Evolutionary conservation across 345 rosid genomes (phyloP).

Genomic region (Chamaenerion angustifolium): DNA sequence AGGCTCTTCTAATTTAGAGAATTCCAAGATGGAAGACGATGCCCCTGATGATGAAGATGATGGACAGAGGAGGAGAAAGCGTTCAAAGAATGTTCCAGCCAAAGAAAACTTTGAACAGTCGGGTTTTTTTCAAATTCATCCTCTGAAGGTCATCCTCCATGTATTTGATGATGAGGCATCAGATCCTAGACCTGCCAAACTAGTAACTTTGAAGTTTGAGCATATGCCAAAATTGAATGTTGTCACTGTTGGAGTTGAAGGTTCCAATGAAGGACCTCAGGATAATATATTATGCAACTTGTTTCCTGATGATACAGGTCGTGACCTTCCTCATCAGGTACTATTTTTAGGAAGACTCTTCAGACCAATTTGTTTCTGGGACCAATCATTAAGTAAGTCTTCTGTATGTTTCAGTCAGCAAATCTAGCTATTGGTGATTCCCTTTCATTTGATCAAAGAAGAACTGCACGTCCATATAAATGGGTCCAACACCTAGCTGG

Average conservation of each 20-base stretch:
- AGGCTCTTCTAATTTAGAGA: conserved; percentile 52
- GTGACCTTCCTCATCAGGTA: conserved; percentile 91
- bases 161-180: conserved; percentile 45
- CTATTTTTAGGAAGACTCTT: no score
- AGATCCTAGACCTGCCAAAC: conserved; percentile 45
- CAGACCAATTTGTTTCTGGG: no score
- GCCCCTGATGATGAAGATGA: conserved; percentile 72
- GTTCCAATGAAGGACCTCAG: conserved; percentile 39
- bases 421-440: conserved; percentile 52
- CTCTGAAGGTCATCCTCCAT: conserved; percentile 55
- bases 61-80: conserved; percentile 62
- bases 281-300: conserved; percentile 50
- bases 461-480: conserved; percentile 68
- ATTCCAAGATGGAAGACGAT: conserved; percentile 57
- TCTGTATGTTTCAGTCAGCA: conserved; percentile 56
- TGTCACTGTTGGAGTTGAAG: conserved; percentile 61
- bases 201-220: conserved; percentile 52
- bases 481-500: conserved; percentile 96
- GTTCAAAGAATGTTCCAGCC: conserved; percentile 49
- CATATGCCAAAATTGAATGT: conserved; percentile 69
- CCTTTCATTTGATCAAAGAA: conserved; percentile 41
- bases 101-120: conserved; percentile 46
- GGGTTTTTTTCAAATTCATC: conserved; percentile 51
- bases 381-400: conserved; percentile 6
- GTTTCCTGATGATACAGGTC: conserved; percentile 69